Evolutionary conservation across 2,329 filamentous ascomycete species (phyloP), one percentile per base, ranked within the genome.

Genomic region (Gnomoniopsis sp.): DNA sequence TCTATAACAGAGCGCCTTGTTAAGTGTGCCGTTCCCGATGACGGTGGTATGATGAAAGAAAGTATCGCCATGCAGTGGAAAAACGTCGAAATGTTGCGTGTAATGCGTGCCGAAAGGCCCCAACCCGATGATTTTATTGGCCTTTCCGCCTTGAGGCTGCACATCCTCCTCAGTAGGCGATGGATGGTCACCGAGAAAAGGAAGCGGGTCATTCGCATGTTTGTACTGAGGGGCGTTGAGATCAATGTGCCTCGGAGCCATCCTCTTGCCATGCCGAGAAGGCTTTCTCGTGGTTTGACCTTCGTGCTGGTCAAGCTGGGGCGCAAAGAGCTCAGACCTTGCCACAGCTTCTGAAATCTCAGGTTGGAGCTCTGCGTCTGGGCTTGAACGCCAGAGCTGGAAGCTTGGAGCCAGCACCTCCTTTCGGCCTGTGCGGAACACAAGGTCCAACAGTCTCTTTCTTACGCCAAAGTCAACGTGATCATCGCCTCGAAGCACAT

Each of bases 1-100:
- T 6, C 21, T n/a, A 34, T 63, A 54, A 30, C 73, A 70, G 2
- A 74, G 64, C 3, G 75, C 74, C 30, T 72, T 72, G 19, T 73
- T 68, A 6, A 88, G 65, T 1, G 74, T 69, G 1, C 84, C 84
- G 63, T 76, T 78, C 8, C 85, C 86, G 48, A 88, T 71, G 30
- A 87, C 68, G 0, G 84, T 88, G 54, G 75, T 80, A 61, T 80
- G 76, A 56, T 87, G 84, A 55, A 88, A 88, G 68, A 79, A 87
- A 0, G 82, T 76, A 3, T 79, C 79, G 7, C 70, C 65, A 43
- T 81, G 78, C 33, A 88, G 71, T 19, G 85, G 84, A 55, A 86
- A 85, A 4, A 84, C 70, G 49, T 87, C 84, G 62, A 88, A 88
- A 65, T 88, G 79, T 36, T 81, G 77, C 0, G 84, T 82, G 66